Percentiles rank a stretch among this genome's conserved stretches.
These are phyloP conservation scores for Entomortierella parvispora DNA, from an alignment of 192 early-diverging fungal species.

Conservation along the genomic window DNA sequence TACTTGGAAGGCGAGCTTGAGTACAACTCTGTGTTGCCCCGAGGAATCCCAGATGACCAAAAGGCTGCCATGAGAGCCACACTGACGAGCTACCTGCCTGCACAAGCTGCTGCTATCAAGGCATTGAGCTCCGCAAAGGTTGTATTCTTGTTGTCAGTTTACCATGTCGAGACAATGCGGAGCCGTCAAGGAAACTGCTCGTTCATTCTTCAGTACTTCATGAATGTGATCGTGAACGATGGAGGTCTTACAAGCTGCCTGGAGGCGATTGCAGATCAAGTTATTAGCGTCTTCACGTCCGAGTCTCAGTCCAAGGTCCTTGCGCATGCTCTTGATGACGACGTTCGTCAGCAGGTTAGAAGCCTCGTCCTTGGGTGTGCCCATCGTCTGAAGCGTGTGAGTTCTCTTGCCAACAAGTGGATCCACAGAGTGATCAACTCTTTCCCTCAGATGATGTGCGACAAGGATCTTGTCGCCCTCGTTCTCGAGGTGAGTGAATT, in stretches of 20 bases:
- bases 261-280: conserved; percentile 80
- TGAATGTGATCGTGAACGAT: conserved; percentile 83
- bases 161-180: conserved; percentile 86
- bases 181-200: conserved; percentile 74
- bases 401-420: conserved; percentile 69
- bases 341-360: conserved; percentile 61
- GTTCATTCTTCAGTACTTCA: conserved; percentile 81
- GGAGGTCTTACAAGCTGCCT: conserved; percentile 78
- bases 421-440: conserved; percentile 65
- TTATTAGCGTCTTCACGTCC: conserved; percentile 58
- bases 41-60: conserved; percentile 50
- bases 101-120: conserved; percentile 62
- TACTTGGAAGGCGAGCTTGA: conserved; percentile 91
- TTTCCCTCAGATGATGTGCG: conserved; percentile 83
- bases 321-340: conserved; percentile 56
- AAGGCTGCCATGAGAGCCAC: conserved; percentile 66
- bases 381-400: conserved; percentile 76
- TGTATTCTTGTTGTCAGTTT: conserved; percentile 84
- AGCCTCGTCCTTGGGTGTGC: conserved; percentile 72
- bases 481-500: conserved; percentile 89
- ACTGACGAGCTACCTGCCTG: conserved; percentile 66
- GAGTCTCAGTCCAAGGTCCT: conserved; percentile 56
- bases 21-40: conserved; percentile 82
- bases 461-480: conserved; percentile 69
- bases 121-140: conserved; percentile 74